Conservation (phyloP, 768 basidiomycete species). For the Tulasnella sp. region DNA sequence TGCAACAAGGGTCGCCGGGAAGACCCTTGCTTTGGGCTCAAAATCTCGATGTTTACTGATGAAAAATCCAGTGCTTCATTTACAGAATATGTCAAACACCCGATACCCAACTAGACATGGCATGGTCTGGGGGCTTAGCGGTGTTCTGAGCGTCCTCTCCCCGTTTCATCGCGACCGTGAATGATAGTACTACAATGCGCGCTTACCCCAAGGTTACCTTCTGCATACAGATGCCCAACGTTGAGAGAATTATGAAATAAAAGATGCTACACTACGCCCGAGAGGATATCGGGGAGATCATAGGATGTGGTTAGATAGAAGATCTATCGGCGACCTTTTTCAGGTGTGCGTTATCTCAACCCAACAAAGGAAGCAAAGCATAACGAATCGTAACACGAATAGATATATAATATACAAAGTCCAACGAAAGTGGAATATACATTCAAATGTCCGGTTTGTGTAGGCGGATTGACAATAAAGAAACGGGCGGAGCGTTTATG, state of each 20-base stretch:
- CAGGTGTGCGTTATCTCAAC: neutral
- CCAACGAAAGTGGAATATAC: neutral
- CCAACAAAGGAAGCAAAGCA: too few relatives aligned
- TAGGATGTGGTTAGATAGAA: slow-evolving; percentile 40
- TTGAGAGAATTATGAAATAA: slow-evolving; percentile 38
- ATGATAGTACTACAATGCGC: neutral
- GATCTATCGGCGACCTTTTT: slow-evolving; percentile 46
- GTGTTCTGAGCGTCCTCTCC: slow-evolving; percentile 15
- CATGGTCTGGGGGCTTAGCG: slow-evolving; percentile 31
- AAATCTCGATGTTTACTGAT: slow-evolving; percentile 35
- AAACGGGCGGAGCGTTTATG: too few relatives aligned
- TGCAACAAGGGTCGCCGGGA: too few relatives aligned
- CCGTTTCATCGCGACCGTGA: neutral
- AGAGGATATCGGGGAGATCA: slow-evolving; percentile 34
- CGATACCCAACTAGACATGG: slow-evolving; percentile 32
- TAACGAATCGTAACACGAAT: too few relatives aligned
- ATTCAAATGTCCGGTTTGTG: too few relatives aligned
- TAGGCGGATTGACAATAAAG: too few relatives aligned
- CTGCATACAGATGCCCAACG: slow-evolving; percentile 41
- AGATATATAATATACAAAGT: neutral
- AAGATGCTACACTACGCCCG: slow-evolving; percentile 38
- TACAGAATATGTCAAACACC: slow-evolving; percentile 29
- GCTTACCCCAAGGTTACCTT: neutral
- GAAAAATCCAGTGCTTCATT: too few relatives aligned
- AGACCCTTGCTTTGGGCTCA: too few relatives aligned